phyloP scores from a whole-genome alignment of 768 basidiomycete genomes.

The Naganishia antarctica region DNA sequence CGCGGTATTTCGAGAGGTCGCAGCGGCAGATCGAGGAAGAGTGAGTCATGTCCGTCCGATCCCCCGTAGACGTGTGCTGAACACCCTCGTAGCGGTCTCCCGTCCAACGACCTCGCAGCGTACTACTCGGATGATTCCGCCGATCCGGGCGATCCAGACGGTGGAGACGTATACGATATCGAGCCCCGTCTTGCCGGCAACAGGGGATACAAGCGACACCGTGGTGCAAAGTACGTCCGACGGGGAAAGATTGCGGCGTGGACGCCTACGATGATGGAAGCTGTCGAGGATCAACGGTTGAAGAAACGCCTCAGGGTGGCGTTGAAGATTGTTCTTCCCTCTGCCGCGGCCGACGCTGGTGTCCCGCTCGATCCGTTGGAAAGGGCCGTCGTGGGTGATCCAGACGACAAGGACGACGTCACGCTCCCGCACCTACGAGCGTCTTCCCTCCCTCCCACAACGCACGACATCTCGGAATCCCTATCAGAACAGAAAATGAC shows the following conservation, averaged over 20 bases:
- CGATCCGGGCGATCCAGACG: not conserved
- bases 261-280: constrained; percentile 42
- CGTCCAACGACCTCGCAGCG: constrained; percentile 36
- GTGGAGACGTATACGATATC: not conserved
- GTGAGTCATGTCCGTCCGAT: constrained; percentile 11
- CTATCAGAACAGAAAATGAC: constrained; percentile 27
- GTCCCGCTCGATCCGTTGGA: constrained; percentile 18
- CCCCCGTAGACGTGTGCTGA: not conserved
- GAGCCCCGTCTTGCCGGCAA: constrained; percentile 32
- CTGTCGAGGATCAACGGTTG: constrained; percentile 31
- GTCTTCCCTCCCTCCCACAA: not conserved
- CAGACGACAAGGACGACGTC: not conserved
- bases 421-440: constrained; percentile 1
- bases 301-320: constrained; percentile 37
- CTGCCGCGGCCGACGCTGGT: constrained; percentile 39
- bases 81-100: constrained; percentile 30
- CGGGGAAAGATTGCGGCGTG: constrained; percentile 47
- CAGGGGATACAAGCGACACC: constrained; percentile 42
- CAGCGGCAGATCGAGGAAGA: constrained; percentile 25
- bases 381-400: not conserved
- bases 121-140: constrained; percentile 29
- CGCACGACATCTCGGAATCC: constrained; percentile 36
- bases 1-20: constrained; percentile 12
- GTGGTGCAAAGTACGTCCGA: constrained; percentile 39
- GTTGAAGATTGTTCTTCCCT: constrained; percentile 38